Base-by-base conservation (phyloP, 1,284 basidiomycete genomes). In the Singerocomus rubriflavus region DNA sequence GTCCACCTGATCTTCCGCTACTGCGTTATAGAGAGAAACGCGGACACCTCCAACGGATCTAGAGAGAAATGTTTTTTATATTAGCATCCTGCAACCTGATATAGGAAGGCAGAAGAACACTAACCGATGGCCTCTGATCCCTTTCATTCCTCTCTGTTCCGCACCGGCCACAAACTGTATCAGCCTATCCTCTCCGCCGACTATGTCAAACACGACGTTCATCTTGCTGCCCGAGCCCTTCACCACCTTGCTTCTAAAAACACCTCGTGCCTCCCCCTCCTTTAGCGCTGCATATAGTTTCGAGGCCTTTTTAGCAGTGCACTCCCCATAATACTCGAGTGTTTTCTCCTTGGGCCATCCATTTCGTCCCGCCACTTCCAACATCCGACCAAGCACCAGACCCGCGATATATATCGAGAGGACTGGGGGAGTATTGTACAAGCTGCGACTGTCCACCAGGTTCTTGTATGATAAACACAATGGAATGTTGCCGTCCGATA, bases 401-500 rank as follows among this genome's bases (percentile, higher is more conserved):
- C 90, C 91, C 4, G 90, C 81, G 53, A 98, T 85, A 71, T 99
- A 99, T 63, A 99, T 89, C 50, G 93, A 73, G 66, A 99, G 85
- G 60, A 93, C 91, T 1, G 93, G 85, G 2, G 97, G 97, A 1
- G 97, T 99, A 74, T 99, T 98, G 73, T 95, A 92, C 71, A 99
- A 73, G 61, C 88, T 94, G 55, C 78, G 80, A 49, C 53, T 58
- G 62, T 94, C 88, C 40, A 86, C 84, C 52, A 91, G 78, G 34
- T 81, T 86, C 72, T 93, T 94, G 82, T 94, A 99, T 44, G 91
- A 81, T 63, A 96, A 76, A 58, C 84, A 87, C 32, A 84, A 69
- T 0, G 93, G 94, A 12, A 95, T 85, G 14, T 87, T 85, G 65
- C 91, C 88, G 60, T 93, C 91, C 36, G 45, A 32, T 7, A 68